Evolutionary conservation across 2,329 filamentous ascomycete genomes (phyloP).

Genomic region (Exserohilum rostratum): DNA sequence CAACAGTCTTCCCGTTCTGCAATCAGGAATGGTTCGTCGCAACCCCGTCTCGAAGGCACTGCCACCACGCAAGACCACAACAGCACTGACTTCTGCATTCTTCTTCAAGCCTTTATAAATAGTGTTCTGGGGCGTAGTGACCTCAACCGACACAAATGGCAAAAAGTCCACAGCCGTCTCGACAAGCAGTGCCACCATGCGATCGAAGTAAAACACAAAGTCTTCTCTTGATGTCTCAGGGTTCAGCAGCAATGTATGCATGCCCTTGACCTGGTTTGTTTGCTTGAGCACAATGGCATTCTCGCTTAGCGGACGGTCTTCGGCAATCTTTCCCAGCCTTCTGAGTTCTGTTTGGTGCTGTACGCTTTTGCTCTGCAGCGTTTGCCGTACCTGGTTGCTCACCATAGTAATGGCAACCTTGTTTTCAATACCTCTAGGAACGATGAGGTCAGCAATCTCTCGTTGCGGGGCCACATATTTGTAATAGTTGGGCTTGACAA

Average conservation of each 20-base stretch:
- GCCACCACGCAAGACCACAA: constrained; percentile 87
- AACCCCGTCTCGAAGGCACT: constrained; percentile 87
- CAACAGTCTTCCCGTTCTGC: constrained; percentile 82
- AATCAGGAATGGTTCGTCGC: constrained; percentile 89
- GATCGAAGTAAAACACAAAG: constrained; percentile 97
- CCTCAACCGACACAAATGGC: constrained; percentile 66
- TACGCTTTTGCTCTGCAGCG: constrained; percentile 82
- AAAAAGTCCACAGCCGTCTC: constrained; percentile 66
- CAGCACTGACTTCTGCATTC: constrained; percentile 70
- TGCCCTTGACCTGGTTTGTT: constrained; percentile 80
- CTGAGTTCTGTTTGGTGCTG: constrained; percentile 80
- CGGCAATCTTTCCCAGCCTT: constrained; percentile 73
- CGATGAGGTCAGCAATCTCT: constrained; percentile 90
- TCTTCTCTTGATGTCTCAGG: constrained; percentile 81
- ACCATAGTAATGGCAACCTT: constrained; percentile 94
- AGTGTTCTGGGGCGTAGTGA: constrained; percentile 74
- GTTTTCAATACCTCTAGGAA: constrained; percentile 94
- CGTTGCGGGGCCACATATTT: constrained; percentile 92
- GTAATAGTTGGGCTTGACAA: constrained; percentile 96
- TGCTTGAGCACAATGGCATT: constrained; percentile 77
- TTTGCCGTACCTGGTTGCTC: constrained; percentile 88
- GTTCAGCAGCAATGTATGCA: constrained; percentile 89
- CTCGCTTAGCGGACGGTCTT: constrained; percentile 73
- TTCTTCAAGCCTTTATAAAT: constrained; percentile 74
- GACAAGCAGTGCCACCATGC: constrained; percentile 81